phyloP scores from a whole-genome alignment of 78 protist species.

The Guillardia theta region DNA sequence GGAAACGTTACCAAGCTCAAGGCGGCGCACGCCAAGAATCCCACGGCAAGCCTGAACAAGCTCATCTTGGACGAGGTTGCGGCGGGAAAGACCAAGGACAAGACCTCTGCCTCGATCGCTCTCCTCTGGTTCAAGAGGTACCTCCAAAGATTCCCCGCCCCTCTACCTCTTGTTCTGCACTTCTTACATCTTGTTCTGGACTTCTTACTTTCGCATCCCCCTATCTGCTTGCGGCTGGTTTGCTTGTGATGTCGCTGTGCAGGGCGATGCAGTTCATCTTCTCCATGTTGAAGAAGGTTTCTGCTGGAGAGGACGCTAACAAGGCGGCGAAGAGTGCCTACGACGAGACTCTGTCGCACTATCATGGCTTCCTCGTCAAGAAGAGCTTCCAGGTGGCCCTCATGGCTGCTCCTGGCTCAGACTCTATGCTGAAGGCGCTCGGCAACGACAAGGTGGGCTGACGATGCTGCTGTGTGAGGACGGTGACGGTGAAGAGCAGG shows the following conservation, averaged over 20 bases:
- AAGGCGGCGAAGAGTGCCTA: neutral
- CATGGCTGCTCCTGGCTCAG: too few species aligned
- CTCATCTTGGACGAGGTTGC: neutral
- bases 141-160: too few species aligned
- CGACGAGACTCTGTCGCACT: neutral
- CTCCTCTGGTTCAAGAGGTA: constrained; percentile 17
- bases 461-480: too few species aligned
- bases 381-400: constrained; percentile 8
- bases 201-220: neutral
- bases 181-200: neutral
- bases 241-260: neutral
- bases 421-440: too few species aligned
- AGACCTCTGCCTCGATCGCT: neutral
- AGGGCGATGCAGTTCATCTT: constrained; percentile 30
- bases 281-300: neutral
- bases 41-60: neutral
- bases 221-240: neutral
- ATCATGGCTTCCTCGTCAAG: neutral
- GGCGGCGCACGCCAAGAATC: neutral
- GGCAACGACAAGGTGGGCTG: too few species aligned
- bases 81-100: neutral
- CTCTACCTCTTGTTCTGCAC: neutral
- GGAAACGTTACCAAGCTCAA: neutral
- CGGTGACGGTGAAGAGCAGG: too few species aligned
- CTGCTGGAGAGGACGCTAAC: neutral